Evolutionary conservation across 192 early-diverging fungal species (phyloP), one percentile per base, ranked within the genome.

Genomic region (Entrophospora sp.): DNA sequence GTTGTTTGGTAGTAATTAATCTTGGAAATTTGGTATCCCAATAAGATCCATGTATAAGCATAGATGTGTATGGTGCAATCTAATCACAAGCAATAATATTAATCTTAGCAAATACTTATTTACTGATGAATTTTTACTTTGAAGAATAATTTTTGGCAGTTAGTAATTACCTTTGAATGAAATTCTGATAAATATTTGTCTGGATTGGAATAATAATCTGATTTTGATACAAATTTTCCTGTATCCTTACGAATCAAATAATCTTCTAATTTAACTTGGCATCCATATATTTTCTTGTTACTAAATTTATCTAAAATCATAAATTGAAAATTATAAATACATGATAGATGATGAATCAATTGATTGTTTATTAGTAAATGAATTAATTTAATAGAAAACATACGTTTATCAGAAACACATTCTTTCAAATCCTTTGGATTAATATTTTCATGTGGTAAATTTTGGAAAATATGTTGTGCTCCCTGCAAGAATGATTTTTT

Each of bases 21-120:
- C 94, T 87, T 31, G 96, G 96, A 72, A 80, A 95, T 49, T 81
- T 75, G 14, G 74, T 58, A 69, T 92, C 88, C 96, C 96, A 98
- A 77, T 93, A 98, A 34, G 93, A 91, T 30, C 95, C 96, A 59
- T 96, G 97, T 51, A 95, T 77, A 22, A 97, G 76, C 72, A 93
- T 83, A 12, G 87, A 85, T 13, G 91, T 86, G 68, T 95, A 93
- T 2, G 96, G 96, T 4, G 94, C 94, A 72, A 98, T 85, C 73
- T 88, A 71, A n/a, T 45, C 49, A 52, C 35, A 18, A 27, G 12
- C 20, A 30, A 24, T 0, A 40, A 9, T 16, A 30, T 4, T 31
- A 28, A 42, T 24, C 2, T 59, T 31, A 66, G 5, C n/a, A 40
- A 76, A 48, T 34, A 28, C 22, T 13, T 18, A 40, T 36, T 6